Conservation (phyloP, 164 flowering plant genomes). For the Nymphaea thermarum region DNA sequence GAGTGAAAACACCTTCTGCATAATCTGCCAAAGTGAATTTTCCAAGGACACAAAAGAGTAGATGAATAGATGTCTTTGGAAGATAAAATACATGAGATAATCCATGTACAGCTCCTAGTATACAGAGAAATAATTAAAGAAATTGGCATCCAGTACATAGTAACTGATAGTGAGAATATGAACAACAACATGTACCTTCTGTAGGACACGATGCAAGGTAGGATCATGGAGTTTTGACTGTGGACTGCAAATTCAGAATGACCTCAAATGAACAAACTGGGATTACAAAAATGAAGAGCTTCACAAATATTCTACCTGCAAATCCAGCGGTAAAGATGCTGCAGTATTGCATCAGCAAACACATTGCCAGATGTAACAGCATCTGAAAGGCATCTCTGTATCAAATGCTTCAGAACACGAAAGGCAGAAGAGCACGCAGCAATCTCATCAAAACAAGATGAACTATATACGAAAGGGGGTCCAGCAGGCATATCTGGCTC, state of each 20-base stretch:
- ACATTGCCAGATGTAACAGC: constrained; percentile 81
- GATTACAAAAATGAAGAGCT: constrained; percentile 2
- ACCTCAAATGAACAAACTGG: background rate
- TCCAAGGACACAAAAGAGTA: too few species aligned
- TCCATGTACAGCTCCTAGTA: too few species aligned
- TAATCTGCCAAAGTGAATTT: constrained; percentile 37
- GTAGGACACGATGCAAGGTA: constrained; percentile 75
- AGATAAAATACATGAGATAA: too few species aligned
- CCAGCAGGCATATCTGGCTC: constrained; percentile 48
- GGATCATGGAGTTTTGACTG: constrained; percentile 98
- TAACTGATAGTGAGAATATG: too few species aligned
- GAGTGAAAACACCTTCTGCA: constrained; percentile 90
- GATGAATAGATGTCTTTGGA: too few species aligned
- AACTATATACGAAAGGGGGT: constrained; percentile 15
- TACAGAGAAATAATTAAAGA: too few species aligned
- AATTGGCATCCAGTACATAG: too few species aligned
- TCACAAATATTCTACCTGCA: constrained; percentile 51
- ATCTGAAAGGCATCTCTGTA: constrained; percentile 87
- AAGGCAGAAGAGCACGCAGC: constrained; percentile 73
- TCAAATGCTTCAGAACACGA: constrained; percentile 76
- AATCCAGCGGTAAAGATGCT: constrained; percentile 85
- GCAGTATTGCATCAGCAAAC: constrained; percentile 90
- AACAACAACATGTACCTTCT: constrained; percentile 42
- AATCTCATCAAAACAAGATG: constrained; percentile 56
- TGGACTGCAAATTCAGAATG: constrained; percentile 43